Base-by-base conservation (phyloP, 495 filamentous ascomycete genomes). In the Penicillium pancosmium region DNA sequence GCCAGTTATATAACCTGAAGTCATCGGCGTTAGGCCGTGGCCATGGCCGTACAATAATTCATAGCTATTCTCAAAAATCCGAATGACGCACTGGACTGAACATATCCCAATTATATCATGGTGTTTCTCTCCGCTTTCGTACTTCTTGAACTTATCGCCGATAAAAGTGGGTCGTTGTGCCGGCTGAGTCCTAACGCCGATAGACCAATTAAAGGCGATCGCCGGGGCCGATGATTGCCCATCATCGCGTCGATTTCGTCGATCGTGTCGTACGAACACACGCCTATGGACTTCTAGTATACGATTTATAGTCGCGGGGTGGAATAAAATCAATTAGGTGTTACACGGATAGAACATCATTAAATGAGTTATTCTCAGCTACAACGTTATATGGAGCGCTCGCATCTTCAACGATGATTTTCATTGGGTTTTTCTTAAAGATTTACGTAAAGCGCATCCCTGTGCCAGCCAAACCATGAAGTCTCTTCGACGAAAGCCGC, bases 21-120 rank as follows among this genome's bases (percentile, higher is more conserved):
- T 41, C 38, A 56, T 56, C 46, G 47, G 59, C 52, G 34, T 52
- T 57, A 52, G 44, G 53, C 49, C 53, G 21, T 21, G 9, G 55
- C 40, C 6, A 51, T 15, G 12, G 34, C 23, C 50, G 6, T 9
- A 1, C 27, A 31, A 27, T 21, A 9, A 18, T 4, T 31, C 11
- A 50, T 27, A 12, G 47, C 25, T 5, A 11, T 27, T 12, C 23
- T 31, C 10, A 12, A 5, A 48, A 7, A n/a, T 15, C 23, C 4
- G 23, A 23, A 55, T 34, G 23, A 55, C 25, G 38, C n/a, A 48
- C n/a, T 33, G 0, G 41, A 47, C 36, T 43, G 4, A 46, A 33
- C 23, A 35, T 33, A 4, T 34, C 23, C 31, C 36, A 31, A 36
- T 34, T 5, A 33, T 55, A 47, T 34, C 23, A 23, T 40, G 4